These are phyloP conservation scores for Kregervanrija delftensis DNA, from an alignment of 805 yeast species.

Conservation along the genomic window DNA sequence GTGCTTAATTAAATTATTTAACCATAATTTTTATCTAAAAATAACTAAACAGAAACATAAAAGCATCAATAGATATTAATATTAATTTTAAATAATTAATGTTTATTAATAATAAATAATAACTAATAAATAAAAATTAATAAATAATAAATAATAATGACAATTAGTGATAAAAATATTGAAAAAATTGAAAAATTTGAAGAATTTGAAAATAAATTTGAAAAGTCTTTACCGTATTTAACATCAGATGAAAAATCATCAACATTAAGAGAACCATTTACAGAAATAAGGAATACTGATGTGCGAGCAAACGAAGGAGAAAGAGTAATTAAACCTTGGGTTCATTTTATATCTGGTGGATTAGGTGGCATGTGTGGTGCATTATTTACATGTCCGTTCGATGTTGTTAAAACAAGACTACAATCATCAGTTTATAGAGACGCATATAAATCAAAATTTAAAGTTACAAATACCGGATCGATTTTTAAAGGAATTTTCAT, in stretches of 20 bases:
- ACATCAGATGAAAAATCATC: constrained; percentile 71
- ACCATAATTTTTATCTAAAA: too few relatives aligned
- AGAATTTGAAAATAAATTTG: constrained; percentile 39
- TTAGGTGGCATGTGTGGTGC: constrained; percentile 99
- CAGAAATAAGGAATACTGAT: constrained; percentile 19
- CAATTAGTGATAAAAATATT: constrained; percentile 2
- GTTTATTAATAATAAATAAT: too few relatives aligned
- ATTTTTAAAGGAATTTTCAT: constrained; percentile 27
- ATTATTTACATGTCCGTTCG: constrained; percentile 87
- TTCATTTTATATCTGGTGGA: constrained; percentile 87
- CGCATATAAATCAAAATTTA: constrained; percentile 40
- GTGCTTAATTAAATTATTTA: too few relatives aligned
- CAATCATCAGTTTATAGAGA: constrained; percentile 80
- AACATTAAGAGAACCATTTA: constrained; percentile 31
- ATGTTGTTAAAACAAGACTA: constrained; percentile 89
- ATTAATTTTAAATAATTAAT: too few relatives aligned
- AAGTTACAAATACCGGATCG: constrained; percentile 25
- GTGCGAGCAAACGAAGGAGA: constrained; percentile 10
- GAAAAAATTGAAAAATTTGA: constrained; percentile 12
- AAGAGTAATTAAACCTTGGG: constrained; percentile 45
- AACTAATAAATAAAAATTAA: too few relatives aligned
- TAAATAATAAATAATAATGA: neutral
- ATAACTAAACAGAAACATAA: too few relatives aligned
- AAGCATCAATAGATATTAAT: too few relatives aligned
- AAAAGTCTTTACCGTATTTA: constrained; percentile 51